Evolutionary conservation across 2,329 filamentous ascomycete genomes (phyloP), one percentile per base, ranked within the genome.

Genomic region (Ophiostoma novo-ulmi): DNA sequence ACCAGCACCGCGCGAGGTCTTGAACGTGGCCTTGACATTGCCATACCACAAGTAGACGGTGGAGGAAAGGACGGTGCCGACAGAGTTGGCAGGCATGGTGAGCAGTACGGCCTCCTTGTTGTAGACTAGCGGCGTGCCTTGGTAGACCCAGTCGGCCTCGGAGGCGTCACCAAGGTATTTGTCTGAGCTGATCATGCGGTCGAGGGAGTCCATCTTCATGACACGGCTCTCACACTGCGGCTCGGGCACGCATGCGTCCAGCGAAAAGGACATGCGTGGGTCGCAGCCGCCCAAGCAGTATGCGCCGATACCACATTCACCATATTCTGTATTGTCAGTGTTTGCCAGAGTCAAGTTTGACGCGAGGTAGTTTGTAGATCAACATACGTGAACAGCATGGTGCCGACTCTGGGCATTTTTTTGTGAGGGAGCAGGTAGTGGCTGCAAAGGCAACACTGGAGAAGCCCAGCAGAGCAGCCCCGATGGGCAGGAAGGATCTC

Each of bases 231-330:
- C 78, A 84, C 95, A 99, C 39, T 92, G 85, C 6, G 95, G 94
- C 71, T 86, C 90, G 20, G 95, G 92, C 8, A 92, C 88, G 80
- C 95, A 99, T 1, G 94, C 89, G 75, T 96, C 88, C 75, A 97
- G 85, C 14, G 87, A 87, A 82, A 89, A 91, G 67, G 94, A 98
- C 81, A 89, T 90, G 78, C 89, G 87, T 41, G 93, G 92, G 78
- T 98, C 94, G 83, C 95, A 99, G 74, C 95, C 95, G 76, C 95
- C 95, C 26, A 99, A 87, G 78, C 95, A 99, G 85, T 91, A 98
- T 70, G 94, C 95, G 77, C 95, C 95, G 70, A 93, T 88, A 82
- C 94, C 95, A 77, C 95, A 98, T 80, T 94, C 85, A 76, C 92
- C 92, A 80, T 97, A 98, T 81, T 95, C 93, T 97, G 77, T 70